Evolutionary conservation across 2,329 filamentous ascomycete species (phyloP).

Genomic region (Berkeleyomyces rouxiae): DNA sequence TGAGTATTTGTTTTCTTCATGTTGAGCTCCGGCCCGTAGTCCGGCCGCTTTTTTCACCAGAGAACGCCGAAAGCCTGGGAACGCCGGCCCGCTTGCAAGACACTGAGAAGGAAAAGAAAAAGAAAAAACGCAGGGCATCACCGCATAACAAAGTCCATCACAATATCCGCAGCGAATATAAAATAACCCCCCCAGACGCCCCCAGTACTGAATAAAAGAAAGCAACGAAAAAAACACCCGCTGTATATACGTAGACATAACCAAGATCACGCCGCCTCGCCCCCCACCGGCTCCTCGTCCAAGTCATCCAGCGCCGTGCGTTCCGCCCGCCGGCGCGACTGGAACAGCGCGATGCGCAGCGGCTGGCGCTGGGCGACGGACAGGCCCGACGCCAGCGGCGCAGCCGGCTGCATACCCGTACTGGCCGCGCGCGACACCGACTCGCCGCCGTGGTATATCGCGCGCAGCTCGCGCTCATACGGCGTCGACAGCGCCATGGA

Average conservation of each 20-base stretch:
- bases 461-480: constrained; percentile 23
- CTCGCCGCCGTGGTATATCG: constrained; percentile 12
- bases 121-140: constrained; percentile 1
- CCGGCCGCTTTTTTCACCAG: too few relatives aligned
- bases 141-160: background rate
- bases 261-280: background rate
- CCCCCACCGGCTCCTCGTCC: constrained; percentile 5
- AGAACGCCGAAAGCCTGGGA: too few relatives aligned
- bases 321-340: constrained; percentile 1
- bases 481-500: constrained; percentile 27
- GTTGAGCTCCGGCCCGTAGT: too few relatives aligned
- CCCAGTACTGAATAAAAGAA: background rate
- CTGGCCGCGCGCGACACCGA: background rate
- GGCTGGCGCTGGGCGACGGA: background rate
- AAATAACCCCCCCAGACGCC: background rate
- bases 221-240: background rate
- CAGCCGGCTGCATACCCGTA: background rate
- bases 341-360: constrained; percentile 8
- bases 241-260: constrained; percentile 6
- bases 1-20: background rate
- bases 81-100: background rate
- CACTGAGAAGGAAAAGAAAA: background rate
- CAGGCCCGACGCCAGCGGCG: background rate
- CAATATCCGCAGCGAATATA: background rate
- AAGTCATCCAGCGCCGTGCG: constrained; percentile 2